Percentiles rank a stretch among this genome's conserved stretches.
Evolutionary conservation across 1,284 basidiomycete genomes (phyloP).

Genomic region (Cutaneotrichosporon sp.): DNA sequence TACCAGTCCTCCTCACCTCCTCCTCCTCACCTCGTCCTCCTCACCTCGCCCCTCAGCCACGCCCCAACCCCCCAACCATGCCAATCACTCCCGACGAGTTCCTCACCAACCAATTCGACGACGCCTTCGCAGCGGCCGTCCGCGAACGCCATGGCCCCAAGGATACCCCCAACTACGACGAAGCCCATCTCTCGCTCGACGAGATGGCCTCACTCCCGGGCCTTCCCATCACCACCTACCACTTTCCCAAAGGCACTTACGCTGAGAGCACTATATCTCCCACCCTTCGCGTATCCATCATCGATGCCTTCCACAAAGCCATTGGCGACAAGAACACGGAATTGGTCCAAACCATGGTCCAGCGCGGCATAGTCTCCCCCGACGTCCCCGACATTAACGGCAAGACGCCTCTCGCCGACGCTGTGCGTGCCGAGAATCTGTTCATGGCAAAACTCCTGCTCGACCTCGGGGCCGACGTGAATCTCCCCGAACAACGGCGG

Average conservation of each 20-base stretch:
- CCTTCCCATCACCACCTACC: not conserved
- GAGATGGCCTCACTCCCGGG: not conserved
- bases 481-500: not conserved
- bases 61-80: not conserved
- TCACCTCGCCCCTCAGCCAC: no score
- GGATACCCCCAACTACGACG: not conserved
- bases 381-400: not conserved
- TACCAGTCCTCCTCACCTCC: no score
- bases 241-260: not conserved
- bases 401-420: conserved; percentile 10
- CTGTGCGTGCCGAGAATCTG: not conserved
- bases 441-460: conserved; percentile 11
- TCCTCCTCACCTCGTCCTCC: no score
- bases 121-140: not conserved
- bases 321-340: not conserved
- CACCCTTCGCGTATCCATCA: not conserved
- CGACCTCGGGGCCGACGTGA: conserved; percentile 11
- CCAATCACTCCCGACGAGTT: conserved; percentile 11
- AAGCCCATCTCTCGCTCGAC: not conserved
- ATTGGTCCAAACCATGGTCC: conserved; percentile 8
- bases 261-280: no score
- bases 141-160: not conserved
- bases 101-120: conserved; percentile 4
- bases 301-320: not conserved
- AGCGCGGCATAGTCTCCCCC: conserved; percentile 17